These are phyloP conservation scores for Angomonas deanei DNA, from an alignment of 208 protist species.

Conservation along the genomic window DNA sequence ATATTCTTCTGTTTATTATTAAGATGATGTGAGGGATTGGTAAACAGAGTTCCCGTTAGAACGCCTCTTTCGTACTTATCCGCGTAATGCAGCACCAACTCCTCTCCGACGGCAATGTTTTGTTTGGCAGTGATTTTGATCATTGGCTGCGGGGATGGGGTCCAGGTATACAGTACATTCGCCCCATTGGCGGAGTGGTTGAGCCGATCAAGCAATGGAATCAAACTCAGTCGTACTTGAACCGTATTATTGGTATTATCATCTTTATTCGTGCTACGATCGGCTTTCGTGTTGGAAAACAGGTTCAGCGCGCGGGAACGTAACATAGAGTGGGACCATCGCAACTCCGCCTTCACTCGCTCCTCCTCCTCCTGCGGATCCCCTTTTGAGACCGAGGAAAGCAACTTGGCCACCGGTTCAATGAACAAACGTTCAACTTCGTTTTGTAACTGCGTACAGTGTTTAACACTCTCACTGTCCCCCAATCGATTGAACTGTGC, in stretches of 20 bases:
- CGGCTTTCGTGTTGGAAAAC: conserved; percentile 4
- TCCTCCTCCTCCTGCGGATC: not conserved
- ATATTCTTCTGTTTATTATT: not conserved
- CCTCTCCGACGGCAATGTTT: conserved; percentile 47
- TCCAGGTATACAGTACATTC: conserved; percentile 55
- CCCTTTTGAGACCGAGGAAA: no score
- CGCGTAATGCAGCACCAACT: conserved; percentile 73
- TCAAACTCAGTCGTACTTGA: conserved; percentile 39
- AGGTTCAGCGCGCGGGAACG: conserved; percentile 76
- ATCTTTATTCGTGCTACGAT: no score
- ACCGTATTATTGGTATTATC: no score
- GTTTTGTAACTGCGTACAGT: no score
- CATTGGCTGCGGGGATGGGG: conserved; percentile 16
- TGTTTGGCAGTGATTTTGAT: conserved; percentile 44
- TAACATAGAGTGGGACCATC: conserved; percentile 85
- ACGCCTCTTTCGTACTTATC: conserved; percentile 56
- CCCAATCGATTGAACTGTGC: no score
- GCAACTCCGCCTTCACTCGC: conserved; percentile 24
- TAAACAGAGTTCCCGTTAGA: conserved; percentile 11
- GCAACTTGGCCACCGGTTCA: no score
- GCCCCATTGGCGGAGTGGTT: conserved; percentile 49
- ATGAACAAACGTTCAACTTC: no score
- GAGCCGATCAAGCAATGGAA: conserved; percentile 82
- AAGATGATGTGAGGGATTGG: not conserved
- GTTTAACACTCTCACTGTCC: no score